These are phyloP conservation scores for Microdochium paspali DNA, from an alignment of 2,329 filamentous ascomycete genomes.

Conservation along the genomic window DNA sequence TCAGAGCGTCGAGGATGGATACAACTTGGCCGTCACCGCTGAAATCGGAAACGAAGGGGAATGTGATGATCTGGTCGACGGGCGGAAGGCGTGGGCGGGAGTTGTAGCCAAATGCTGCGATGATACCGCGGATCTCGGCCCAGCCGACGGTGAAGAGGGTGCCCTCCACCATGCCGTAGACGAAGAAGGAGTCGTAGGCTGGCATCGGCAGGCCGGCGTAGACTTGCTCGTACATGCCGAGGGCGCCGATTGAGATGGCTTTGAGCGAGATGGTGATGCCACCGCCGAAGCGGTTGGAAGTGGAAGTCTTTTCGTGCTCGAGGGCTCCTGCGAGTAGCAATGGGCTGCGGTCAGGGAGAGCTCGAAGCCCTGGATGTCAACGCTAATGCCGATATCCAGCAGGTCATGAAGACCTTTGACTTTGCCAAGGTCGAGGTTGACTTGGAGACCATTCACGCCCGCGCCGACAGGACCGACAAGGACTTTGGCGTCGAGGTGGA, in stretches of 20 bases:
- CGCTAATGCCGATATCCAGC: background rate
- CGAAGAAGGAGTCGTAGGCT: background rate
- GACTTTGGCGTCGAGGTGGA: background rate
- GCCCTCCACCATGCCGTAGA: background rate
- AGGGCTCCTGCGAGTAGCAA: background rate
- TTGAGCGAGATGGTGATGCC: background rate
- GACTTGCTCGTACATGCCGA: background rate
- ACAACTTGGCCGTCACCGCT: background rate
- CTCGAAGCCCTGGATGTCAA: background rate
- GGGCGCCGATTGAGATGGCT: background rate
- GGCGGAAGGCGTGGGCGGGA: background rate
- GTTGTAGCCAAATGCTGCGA: background rate
- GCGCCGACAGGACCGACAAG: background rate
- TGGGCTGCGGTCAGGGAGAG: background rate
- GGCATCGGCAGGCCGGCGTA: background rate
- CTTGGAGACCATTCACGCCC: background rate
- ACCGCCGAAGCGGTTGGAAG: background rate
- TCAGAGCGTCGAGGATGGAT: background rate
- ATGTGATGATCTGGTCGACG: background rate
- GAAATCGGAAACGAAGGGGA: background rate
- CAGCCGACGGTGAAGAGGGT: background rate
- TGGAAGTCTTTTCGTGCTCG: background rate
- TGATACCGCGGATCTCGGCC: background rate
- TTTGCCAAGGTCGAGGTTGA: background rate
- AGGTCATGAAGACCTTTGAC: background rate